These are phyloP conservation scores for Venturia carpophila DNA, from an alignment of 2,329 filamentous ascomycete genomes.

Conservation along the genomic window DNA sequence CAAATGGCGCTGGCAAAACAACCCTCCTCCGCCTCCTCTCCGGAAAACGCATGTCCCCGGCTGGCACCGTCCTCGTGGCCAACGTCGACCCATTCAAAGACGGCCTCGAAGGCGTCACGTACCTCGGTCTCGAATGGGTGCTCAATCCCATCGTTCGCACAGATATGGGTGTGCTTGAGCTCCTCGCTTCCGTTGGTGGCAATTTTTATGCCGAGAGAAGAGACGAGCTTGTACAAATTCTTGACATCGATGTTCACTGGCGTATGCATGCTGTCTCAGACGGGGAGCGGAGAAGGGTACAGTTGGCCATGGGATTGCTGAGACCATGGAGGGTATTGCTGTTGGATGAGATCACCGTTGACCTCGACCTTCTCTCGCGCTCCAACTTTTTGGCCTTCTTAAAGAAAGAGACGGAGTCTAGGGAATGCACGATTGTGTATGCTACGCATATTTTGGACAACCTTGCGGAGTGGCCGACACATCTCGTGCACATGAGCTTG, in stretches of 20 bases:
- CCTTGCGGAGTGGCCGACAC: conserved; percentile 86
- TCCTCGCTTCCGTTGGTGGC: conserved; percentile 79
- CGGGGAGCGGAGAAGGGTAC: conserved; percentile 82
- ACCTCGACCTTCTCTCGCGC: conserved; percentile 79
- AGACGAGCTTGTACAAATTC: conserved; percentile 77
- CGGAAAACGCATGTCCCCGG: conserved; percentile 85
- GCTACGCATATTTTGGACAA: conserved; percentile 97
- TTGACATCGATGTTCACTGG: conserved; percentile 89
- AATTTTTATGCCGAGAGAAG: conserved; percentile 72
- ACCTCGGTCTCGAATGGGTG: conserved; percentile 96
- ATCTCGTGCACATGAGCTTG: conserved; percentile 91
- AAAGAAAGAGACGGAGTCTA: conserved; percentile 72
- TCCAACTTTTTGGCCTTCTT: conserved; percentile 81
- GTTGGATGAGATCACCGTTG: conserved; percentile 94
- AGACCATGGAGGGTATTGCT: conserved; percentile 86
- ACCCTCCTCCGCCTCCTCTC: conserved; percentile 90
- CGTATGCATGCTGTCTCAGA: conserved; percentile 94
- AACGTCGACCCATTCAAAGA: conserved; percentile 89
- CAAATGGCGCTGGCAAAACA: conserved; percentile 96
- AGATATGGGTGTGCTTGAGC: conserved; percentile 83
- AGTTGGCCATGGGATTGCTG: conserved; percentile 90
- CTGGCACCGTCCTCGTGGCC: conserved; percentile 63
- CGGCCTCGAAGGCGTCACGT: conserved; percentile 86
- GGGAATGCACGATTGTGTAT: conserved; percentile 88
- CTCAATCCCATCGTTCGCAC: conserved; percentile 92